Evolutionary conservation across 768 basidiomycete species (phyloP), one percentile per base, ranked within the genome.

Genomic region (Naganishia kalamii): DNA sequence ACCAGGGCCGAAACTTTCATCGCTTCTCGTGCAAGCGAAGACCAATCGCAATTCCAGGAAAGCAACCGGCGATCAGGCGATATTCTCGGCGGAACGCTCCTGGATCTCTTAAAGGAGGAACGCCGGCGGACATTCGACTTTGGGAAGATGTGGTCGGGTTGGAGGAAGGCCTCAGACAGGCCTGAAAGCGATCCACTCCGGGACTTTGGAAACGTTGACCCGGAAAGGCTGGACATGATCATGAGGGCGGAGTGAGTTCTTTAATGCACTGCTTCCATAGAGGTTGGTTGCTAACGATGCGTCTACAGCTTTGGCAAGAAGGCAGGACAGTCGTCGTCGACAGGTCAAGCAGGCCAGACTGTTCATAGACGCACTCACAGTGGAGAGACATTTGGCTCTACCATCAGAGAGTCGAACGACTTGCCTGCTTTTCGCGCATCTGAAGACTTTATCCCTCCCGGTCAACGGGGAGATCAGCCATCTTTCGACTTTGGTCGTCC

Each of bases 351-450:
- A 19, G 8, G 48, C 41, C 23, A 27, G 23, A 48, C 12, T n/a
- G 47, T 8, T 13, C 41, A 27, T 23, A 5, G 47, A 51, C n/a
- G n/a, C 5, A 43, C 63, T 57, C 51, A 37, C 13, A 51, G 50
- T 29, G 51, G 51, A 19, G 15, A 41, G 6, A 35, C 32, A 2
- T 68, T 62, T 12, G 21, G 23, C 51, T 68, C 66, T 10, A 68
- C 62, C 25, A 35, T 44, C 15, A 37, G 62, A 29, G 50, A 51
- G 43, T 68, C 66, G 1, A 40, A 41, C 15, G 66, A 68, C 52
- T 32, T 68, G 25, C 66, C 66, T 21, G 62, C 62, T 40, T 68
- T 68, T 62, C 66, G 66, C 2, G 54, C 66, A 0, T 63, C 62
- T 1, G 33, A 59, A 27, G 66, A 68, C 41, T 60, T 68, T 40